Base-by-base conservation (phyloP, 805 yeast genomes). In the Nakazawaea ernobii region DNA sequence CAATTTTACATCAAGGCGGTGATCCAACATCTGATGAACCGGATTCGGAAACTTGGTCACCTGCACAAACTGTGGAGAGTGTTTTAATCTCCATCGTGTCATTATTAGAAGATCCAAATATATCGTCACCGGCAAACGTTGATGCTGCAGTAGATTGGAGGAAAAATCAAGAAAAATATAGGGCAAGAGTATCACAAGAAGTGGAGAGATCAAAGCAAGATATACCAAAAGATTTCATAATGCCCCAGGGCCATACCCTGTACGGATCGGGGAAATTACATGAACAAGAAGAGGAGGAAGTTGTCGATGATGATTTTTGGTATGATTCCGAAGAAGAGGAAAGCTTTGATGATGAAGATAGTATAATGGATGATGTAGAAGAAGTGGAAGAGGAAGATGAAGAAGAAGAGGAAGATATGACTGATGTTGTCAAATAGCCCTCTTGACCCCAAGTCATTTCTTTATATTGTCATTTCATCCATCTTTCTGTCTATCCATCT, bases 111-210 rank as follows among this genome's bases (percentile, higher is more conserved):
- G 97, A 92, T 64, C 98, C 98, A 46, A 92, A 92, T 68, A 84
- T 87, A 50, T 79, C 81, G 51, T 87, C 96, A 1, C 97, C 98
- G 6, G 98, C 98, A 6, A 92, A 92, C 65, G 91, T 92, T 43
- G 98, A 92, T 65, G 98, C 98, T 14, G 86, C 96, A 15, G 89
- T 90, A 39, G 87, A 86, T 57, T 90, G 88, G 78, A 76, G 96
- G 59, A 88, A 86, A 59, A 79, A 85, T 64, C 83, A 84, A 28
- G 88, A 82, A 26, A 82, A 78, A 40, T 92, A 89, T 68, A 79
- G 79, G 62, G 80, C 76, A 58, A 79, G 80, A 60, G 95, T 90
- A 5, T 74, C 78, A 52, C 79, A 82, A 58, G 96, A 89, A 58
- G 97, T 90, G 29, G 89, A 84, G 61, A 73, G 85, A 57, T 85